A percentile compares a stretch with the other conserved stretches of the same genome.
Evolutionary conservation across 305 asterid genomes (phyloP).

Genomic region (Fraxinus paxiana): DNA sequence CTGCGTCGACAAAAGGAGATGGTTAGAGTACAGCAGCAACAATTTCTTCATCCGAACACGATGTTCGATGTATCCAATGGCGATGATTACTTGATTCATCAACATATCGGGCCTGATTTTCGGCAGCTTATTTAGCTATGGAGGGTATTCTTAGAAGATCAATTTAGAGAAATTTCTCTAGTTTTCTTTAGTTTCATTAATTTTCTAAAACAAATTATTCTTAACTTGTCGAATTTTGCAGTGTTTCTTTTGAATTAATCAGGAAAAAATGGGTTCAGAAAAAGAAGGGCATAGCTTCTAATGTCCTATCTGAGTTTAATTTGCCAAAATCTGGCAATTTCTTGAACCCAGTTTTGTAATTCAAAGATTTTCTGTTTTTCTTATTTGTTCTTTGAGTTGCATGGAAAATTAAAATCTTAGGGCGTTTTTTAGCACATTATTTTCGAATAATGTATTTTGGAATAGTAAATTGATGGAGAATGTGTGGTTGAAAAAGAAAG

Average conservation of each 20-base stretch:
- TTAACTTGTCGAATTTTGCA: conserved; percentile 45
- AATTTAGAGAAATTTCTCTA: background rate
- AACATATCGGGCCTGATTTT: conserved; percentile 64
- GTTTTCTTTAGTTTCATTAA: conserved; percentile 2
- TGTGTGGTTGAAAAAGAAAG: too few relatives aligned
- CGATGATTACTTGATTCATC: conserved; percentile 78
- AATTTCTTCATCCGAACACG: conserved; percentile 46
- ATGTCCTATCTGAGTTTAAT: conserved; percentile 27
- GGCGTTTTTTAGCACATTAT: too few relatives aligned
- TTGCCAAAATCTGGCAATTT: conserved; percentile 30
- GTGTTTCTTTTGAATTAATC: conserved; percentile 17
- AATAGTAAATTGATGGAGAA: too few relatives aligned
- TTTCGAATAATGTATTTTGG: too few relatives aligned
- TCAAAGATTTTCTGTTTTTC: conserved; percentile 6
- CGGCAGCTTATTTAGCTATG: conserved; percentile 49
- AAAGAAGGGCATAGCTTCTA: conserved; percentile 16
- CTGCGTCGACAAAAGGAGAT: conserved; percentile 70
- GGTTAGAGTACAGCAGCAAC: conserved; percentile 42
- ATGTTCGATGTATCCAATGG: conserved; percentile 60
- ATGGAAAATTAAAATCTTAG: background rate
- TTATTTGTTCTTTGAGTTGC: background rate
- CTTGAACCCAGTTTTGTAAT: conserved; percentile 21
- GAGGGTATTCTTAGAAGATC: background rate
- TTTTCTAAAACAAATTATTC: conserved; percentile 22
- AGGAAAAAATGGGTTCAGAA: background rate